Conservation (phyloP, 768 basidiomycete species). For the Lactarius vividus region DNA sequence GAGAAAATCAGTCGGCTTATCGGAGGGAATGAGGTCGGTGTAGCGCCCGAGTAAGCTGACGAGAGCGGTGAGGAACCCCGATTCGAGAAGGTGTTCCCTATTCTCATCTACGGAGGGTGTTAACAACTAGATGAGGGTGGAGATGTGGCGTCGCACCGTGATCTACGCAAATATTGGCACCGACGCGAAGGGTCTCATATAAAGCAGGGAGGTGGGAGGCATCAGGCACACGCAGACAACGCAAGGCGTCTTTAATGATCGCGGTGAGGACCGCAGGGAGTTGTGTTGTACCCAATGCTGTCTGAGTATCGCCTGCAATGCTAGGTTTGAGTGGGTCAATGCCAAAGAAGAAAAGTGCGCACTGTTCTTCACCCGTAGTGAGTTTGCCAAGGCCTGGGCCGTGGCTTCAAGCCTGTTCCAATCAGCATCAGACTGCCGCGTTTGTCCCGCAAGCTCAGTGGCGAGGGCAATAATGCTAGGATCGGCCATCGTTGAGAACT, state of each 20-base stretch:
- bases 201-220: conserved; percentile 49
- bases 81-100: conserved; percentile 65
- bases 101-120: conserved; percentile 59
- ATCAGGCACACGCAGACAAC: conserved; percentile 46
- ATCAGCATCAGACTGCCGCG: conserved; percentile 22
- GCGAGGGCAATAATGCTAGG: conserved; percentile 17
- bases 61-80: conserved; percentile 63
- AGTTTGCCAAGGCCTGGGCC: conserved; percentile 24
- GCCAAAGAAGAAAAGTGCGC: conserved; percentile 1
- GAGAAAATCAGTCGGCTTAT: conserved; percentile 40
- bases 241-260: conserved; percentile 55
- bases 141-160: conserved; percentile 50
- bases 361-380: conserved; percentile 23
- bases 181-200: conserved; percentile 71
- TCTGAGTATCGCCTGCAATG: conserved; percentile 63
- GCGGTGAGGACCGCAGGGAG: conserved; percentile 65
- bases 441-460: conserved; percentile 17
- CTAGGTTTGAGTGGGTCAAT: not conserved
- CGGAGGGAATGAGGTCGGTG: conserved; percentile 42
- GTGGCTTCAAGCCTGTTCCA: conserved; percentile 23
- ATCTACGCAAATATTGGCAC: conserved; percentile 83
- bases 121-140: conserved; percentile 4
- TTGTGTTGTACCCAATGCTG: conserved; percentile 58
- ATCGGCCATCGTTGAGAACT: conserved; percentile 21
- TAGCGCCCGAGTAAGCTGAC: conserved; percentile 70